Evolutionary conservation across 176 grass and related monocot species (phyloP).

Genomic region (Cenchrus americanus): DNA sequence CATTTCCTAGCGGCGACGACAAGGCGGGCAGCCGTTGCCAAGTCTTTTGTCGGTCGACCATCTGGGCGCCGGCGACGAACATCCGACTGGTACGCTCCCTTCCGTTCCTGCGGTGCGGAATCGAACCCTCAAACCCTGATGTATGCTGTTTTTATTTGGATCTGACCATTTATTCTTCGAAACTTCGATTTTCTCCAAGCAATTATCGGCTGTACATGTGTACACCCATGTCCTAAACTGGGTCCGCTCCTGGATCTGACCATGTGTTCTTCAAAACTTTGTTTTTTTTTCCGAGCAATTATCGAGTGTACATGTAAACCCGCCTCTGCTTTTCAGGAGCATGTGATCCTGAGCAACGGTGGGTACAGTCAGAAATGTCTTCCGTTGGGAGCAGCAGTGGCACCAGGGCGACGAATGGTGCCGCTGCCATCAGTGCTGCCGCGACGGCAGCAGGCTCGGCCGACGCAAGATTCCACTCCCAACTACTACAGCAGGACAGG

Average conservation of each 20-base stretch:
- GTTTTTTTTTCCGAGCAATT: not conserved
- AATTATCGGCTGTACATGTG: not conserved
- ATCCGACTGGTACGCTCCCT: not conserved
- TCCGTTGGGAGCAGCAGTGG: conserved; percentile 50
- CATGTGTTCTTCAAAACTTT: not conserved
- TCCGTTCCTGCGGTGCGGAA: not conserved
- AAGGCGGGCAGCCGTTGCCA: not conserved
- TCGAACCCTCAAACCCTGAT: not conserved
- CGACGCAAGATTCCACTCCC: conserved; percentile 63
- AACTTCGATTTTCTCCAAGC: not conserved
- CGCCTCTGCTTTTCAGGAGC: conserved; percentile 10
- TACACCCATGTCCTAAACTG: not conserved
- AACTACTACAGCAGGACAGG: conserved; percentile 55
- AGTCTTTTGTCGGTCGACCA: not conserved
- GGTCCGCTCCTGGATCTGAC: conserved; percentile 1
- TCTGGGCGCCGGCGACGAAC: not conserved
- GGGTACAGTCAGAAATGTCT: conserved; percentile 40
- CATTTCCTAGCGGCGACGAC: not conserved
- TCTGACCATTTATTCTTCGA: not conserved
- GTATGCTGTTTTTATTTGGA: not conserved
- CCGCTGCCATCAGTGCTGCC: conserved; percentile 64
- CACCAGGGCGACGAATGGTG: conserved; percentile 49
- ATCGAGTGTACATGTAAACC: not conserved
- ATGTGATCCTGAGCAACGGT: conserved; percentile 40
- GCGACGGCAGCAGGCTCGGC: conserved; percentile 59